Evolutionary conservation across 1,284 basidiomycete species (phyloP), one percentile per base, ranked within the genome.

Genomic region (Moniliophthora roreri): DNA sequence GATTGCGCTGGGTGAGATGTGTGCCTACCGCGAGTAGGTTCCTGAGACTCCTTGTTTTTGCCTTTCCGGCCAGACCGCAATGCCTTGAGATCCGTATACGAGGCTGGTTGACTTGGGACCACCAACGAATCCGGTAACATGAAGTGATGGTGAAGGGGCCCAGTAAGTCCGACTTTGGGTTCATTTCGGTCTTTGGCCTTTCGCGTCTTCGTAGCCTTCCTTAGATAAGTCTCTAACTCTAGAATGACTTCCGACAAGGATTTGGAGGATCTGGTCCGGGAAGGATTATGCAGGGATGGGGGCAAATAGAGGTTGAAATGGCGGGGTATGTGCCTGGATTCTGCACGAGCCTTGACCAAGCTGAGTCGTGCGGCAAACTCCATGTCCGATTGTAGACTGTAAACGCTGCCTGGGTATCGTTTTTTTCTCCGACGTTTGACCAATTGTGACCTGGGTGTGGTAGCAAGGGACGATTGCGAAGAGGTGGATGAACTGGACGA

Each of bases 221-320:
- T 82, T 38, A 87, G 66, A 0, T 80, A 72, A 0, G 67, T 63
- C 34, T 83, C 83, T 28, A 93, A 74, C 34, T 80, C 76, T 28
- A 71, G 67, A 20, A 89, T 69, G 32, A 89, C 74, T 4, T 75
- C 64, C 2, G 81, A 72, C 18, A 91, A 69, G 2, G 83, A 85
- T 1, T 78, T 74, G 0, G 89, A 38, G 32, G 38, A 41, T n/a
- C 20, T 32, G 24, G 42, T 21, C n/a, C 40, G 24, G 21, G 26
- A 34, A 44, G 18, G 39, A 21, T 49, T 60, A 46, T 62, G 69
- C 32, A 67, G 65, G 57, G 71, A 63, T 60, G 75, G 72, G 44
- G 77, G 84, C 23, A 80, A 63, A 62, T 88, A 87, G 10, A 90
- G 71, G 9, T 77, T 76, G 65, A 92, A 93, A 55, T 84, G 79